Percentiles rank a stretch among this genome's conserved stretches.
Evolutionary conservation across 148 eudicot species (phyloP).

Genomic region (Silene latifolia): DNA sequence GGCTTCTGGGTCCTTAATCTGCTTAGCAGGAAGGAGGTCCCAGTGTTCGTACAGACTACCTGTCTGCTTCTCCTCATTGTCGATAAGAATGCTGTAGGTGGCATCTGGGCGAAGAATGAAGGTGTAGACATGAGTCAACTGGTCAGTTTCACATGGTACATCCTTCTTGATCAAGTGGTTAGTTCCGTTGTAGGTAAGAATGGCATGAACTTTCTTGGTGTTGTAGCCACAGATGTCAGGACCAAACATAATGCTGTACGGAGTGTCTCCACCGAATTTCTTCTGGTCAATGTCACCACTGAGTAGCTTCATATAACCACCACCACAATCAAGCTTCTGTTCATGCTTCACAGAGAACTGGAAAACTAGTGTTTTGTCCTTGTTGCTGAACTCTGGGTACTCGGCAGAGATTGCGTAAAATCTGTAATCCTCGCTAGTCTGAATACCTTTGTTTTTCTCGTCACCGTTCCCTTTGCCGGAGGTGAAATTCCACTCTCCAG

Average conservation of each 20-base stretch:
- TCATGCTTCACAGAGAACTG: no score
- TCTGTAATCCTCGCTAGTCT: no score
- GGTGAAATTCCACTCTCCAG: slow-evolving; percentile 98
- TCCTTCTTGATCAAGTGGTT: slow-evolving; percentile 93
- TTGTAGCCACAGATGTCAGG: slow-evolving; percentile 95
- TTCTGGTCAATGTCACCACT: no score
- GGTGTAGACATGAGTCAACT: slow-evolving; percentile 86
- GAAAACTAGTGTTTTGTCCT: no score
- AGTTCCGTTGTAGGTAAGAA: slow-evolving; percentile 64
- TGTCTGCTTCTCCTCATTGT: slow-evolving; percentile 77
- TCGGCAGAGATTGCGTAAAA: no score
- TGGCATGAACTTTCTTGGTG: slow-evolving; percentile 94
- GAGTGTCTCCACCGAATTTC: no score
- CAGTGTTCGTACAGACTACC: slow-evolving; percentile 85
- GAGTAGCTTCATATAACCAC: no score
- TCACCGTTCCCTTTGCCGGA: slow-evolving; percentile 97
- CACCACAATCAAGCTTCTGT: no score
- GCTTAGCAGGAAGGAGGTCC: slow-evolving; percentile 82
- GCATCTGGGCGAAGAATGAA: slow-evolving; percentile 95
- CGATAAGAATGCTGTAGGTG: slow-evolving; percentile 86
- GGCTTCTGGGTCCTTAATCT: slow-evolving; percentile 90
- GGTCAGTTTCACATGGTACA: slow-evolving; percentile 97
- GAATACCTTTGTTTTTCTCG: slow-evolving; percentile 69
- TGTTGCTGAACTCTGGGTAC: no score
- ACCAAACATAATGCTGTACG: slow-evolving; percentile 98